Base-by-base conservation (phyloP, 306 rosid genomes). In the Quercus cerris region DNA sequence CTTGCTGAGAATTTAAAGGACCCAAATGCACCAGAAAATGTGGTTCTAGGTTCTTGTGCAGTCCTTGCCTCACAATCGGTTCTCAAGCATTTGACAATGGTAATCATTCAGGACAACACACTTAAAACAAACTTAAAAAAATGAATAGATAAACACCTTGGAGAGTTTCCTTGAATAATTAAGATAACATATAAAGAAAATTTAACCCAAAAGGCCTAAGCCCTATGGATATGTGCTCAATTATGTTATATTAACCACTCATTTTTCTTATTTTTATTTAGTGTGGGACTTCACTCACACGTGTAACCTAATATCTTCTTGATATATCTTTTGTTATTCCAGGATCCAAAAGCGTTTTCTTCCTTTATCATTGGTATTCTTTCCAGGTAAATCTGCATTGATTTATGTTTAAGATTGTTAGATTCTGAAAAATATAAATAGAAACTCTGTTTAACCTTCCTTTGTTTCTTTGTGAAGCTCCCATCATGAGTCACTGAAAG, bases 401-500 rank as follows among this genome's bases (percentile, higher is more conserved):
- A 52, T 74, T 70, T 49, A 11, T 59, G 68, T 70, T 83, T 71
- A 67, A 27, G 77, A 71, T 78, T 71, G 71, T 58, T 75, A 56
- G 56, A 49, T 76, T 54, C 28, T 76, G 57, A 81, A 74, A 56
- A 31, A 66, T 44, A 59, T 76, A 67, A 59, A 19, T 78, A 49
- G 22, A 52, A 58, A 84, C 71, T 75, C 81, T 86, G 54, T 51
- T 78, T 75, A 71, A 76, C 19, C 75, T 79, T 74, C 33, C 31
- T 56, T 63, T 44, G 54, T 87, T 83, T 79, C 72, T 78, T 56
- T 87, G 68, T 90, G 90, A 78, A 95, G 99, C 84, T 93, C 99
- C 66, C 99, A 95, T 87, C 99, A 95, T 75, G 99, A 90, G 77
- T 95, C 99, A 71, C 84, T 95, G 91, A 95, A 95, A 90, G 83